These are phyloP conservation scores for Astrephomene gubernaculifera DNA, from an alignment of 139 green algal genomes.

Conservation along the genomic window DNA sequence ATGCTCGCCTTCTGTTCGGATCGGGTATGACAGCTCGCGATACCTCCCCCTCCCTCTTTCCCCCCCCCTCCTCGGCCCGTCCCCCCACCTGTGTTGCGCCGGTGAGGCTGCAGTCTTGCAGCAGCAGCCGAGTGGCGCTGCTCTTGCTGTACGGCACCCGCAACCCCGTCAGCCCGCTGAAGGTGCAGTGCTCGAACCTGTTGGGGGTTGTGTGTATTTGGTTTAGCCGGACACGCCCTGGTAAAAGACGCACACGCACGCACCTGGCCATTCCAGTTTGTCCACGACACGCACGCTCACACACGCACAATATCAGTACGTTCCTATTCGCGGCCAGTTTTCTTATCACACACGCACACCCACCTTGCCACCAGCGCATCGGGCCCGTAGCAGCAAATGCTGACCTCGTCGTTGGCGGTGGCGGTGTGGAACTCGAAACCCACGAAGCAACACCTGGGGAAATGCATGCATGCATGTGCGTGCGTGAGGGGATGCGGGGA, in stretches of 20 bases:
- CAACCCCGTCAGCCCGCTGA: slow-evolving; percentile 29
- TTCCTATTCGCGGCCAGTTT: too few species aligned
- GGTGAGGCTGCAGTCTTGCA: slow-evolving; percentile 31
- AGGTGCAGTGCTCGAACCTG: slow-evolving; percentile 42
- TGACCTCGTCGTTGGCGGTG: slow-evolving; percentile 11
- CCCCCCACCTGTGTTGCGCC: slow-evolving; percentile 31
- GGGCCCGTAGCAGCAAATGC: slow-evolving; percentile 37
- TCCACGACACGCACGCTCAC: too few species aligned
- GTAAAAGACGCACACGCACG: too few species aligned
- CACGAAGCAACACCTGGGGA: slow-evolving; percentile 32
- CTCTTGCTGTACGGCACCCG: slow-evolving; percentile 42
- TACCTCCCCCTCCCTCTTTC: too few species aligned
- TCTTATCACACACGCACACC: too few species aligned
- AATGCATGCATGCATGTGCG: background rate
- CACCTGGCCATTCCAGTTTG: too few species aligned
- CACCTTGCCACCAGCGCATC: background rate
- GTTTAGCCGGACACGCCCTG: too few species aligned
- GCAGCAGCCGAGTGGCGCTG: slow-evolving; percentile 7
- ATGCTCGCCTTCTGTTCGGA: too few species aligned
- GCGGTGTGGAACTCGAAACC: slow-evolving; percentile 36
- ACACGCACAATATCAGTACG: too few species aligned
- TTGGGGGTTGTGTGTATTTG: too few species aligned
- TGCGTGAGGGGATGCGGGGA: background rate
- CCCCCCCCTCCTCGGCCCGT: too few species aligned
- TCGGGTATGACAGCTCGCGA: too few species aligned